Evolutionary conservation across 169 alveolate species (phyloP), one percentile per base, ranked within the genome.

Genomic region (Eimeria acervulina): DNA sequence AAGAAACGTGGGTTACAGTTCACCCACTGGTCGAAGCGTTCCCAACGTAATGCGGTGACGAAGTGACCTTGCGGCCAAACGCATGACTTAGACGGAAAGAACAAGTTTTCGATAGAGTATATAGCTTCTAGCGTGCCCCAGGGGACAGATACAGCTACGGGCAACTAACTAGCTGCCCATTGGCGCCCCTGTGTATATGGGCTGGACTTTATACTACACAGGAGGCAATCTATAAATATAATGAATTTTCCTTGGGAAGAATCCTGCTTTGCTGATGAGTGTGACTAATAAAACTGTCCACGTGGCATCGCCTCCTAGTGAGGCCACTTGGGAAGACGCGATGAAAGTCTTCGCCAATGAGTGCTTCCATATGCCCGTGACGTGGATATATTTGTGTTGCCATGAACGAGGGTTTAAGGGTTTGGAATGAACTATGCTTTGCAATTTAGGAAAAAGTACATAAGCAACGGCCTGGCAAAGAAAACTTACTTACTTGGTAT

Each of bases 71-170:
- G 81, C 2, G 81, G 81, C 81, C 31, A 51, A 31, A 19, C 81
- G 51, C 31, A 70, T 36, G 42, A 36, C 15, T 70, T 13, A 38
- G 23, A 66, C 31, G 51, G 81, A 70, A 70, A 70, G 36, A 70
- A 36, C 81, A 70, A 70, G 81, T 70, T 51, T 70, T 36, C 51
- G 38, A 36, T 15, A 4, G 81, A 70, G 52, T 70, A 36, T 17
- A 7, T 6, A 33, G 36, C 31, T 47, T 19, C 51, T 70, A 70
- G 31, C 17, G 81, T 7, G 81, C 51, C 51, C 51, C 44, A 33
- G 31, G 31, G 81, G 81, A 33, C 42, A 61, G 36, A 68, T 68
- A 68, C 81, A 36, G 81, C 81, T 70, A 70, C 51, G 44, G 44
- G 19, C 81, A 36, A 15, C 52, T 33, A 36, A 15, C 52, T 33